phyloP scores from a whole-genome alignment of 345 rosid genomes.

The Salix exigua region DNA sequence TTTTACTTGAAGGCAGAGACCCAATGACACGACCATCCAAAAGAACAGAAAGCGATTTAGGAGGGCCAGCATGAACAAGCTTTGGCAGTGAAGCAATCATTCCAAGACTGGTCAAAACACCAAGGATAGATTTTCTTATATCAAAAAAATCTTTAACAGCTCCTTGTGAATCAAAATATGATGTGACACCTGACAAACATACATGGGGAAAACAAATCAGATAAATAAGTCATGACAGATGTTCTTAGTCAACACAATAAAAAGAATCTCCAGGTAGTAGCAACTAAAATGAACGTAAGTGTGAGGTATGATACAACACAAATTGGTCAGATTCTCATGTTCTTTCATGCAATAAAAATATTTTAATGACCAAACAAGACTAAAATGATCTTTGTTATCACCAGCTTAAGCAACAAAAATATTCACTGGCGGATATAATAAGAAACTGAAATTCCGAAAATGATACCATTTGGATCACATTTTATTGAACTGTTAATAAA shows the following conservation, averaged over 20 bases:
- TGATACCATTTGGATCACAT: neutral
- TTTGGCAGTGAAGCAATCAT: constrained; percentile 80
- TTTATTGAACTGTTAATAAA: neutral
- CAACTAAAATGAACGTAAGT: no score
- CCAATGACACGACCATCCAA: constrained; percentile 93
- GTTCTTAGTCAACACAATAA: no score
- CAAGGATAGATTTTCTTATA: constrained; percentile 56
- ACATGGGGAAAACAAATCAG: neutral
- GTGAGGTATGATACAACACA: no score
- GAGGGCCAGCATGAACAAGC: constrained; percentile 78
- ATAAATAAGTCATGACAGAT: neutral
- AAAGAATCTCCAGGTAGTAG: no score
- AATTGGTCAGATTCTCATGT: no score
- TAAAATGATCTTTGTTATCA: no score
- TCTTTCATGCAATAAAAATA: no score
- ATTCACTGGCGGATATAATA: neutral
- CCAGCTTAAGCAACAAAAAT: no score
- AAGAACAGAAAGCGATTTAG: constrained; percentile 71
- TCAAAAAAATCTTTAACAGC: constrained; percentile 62
- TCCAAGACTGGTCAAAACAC: constrained; percentile 70
- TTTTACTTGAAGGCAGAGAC: constrained; percentile 47
- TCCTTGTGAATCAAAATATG: constrained; percentile 73
- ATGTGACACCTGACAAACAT: constrained; percentile 65
- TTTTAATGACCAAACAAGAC: no score
- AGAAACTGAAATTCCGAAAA: neutral